Evolutionary conservation across 2,329 filamentous ascomycete genomes (phyloP), one percentile per base, ranked within the genome.

Genomic region (Fonsecaea erecta): DNA sequence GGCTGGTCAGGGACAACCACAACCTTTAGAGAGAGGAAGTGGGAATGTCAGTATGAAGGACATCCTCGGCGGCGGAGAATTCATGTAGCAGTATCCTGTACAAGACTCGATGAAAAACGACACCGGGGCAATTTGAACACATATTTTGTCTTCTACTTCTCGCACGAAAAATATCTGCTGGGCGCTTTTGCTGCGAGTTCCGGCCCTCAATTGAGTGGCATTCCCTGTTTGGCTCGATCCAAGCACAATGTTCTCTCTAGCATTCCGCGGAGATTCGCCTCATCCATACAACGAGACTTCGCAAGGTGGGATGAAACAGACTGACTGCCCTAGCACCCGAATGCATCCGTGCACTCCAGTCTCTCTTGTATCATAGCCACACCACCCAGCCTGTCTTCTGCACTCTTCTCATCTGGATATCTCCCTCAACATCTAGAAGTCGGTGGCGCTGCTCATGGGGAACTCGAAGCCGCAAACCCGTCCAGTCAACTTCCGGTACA

Each of bases 391-490:
- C 43, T 24, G 18, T 16, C 37, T 26, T 52, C 11, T 34, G 26
- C 30, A 53, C 32, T 53, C 26, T 28, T 16, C 51, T 32, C 26
- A 53, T 51, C 30, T 26, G 28, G 40, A 1, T 46, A 16, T 14
- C 21, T 32, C 28, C 6, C 48, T 26, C 8, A 21, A 16, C 53
- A 77, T 85, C 85, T 95, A 96, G 85, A 91, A 96, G 80, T 97
- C 93, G 75, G 87, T 77, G 77, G 85, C 82, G 78, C 85, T 85
- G 79, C 86, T 86, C 86, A 96, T 91, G 77, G 95, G 95, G 89
- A 99, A 99, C 89, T 99, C 95, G 80, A 99, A 99, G 83, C 89
- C 88, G 81, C 98, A 95, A 80, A 88, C 88, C 84, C 96, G 95
- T 83, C 95, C 95, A 71, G 95, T 99, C 80, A 99, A 86, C 78